Percentiles rank a stretch among this genome's conserved stretches.
phyloP scores from a whole-genome alignment of 73 alveolate species.

The Tetrahymena thermophila region DNA sequence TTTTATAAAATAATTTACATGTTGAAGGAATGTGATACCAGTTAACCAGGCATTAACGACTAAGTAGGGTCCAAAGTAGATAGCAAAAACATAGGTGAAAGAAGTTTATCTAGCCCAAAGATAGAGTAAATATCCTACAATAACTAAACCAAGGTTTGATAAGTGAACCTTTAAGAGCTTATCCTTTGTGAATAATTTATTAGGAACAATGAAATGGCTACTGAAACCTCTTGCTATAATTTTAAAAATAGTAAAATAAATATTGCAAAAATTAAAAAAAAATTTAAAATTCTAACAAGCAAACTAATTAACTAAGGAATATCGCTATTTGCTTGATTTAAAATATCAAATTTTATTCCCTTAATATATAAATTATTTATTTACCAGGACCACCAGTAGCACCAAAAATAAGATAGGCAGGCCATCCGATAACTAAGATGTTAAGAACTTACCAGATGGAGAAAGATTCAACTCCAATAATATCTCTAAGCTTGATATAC shows the following conservation, averaged over 20 bases:
- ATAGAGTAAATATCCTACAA: constrained; percentile 22
- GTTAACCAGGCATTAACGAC: constrained; percentile 37
- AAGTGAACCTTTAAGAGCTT: constrained; percentile 19
- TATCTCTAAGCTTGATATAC: constrained; percentile 26
- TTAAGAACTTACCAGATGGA: constrained; percentile 24
- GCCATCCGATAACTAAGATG: constrained; percentile 35
- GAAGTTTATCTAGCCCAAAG: constrained; percentile 26
- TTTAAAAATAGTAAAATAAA: not conserved
- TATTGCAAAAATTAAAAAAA: not conserved
- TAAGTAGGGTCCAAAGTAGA: constrained; percentile 35
- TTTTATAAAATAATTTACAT: not conserved
- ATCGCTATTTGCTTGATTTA: too few species aligned
- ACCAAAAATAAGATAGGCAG: constrained; percentile 28
- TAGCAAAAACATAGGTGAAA: constrained; percentile 37
- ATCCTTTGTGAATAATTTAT: constrained; percentile 28
- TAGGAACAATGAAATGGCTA: constrained; percentile 44
- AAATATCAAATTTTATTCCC: too few species aligned
- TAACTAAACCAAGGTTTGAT: constrained; percentile 17
- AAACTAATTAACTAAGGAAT: too few species aligned
- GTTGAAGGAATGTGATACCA: constrained; percentile 27
- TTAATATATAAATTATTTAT: too few species aligned
- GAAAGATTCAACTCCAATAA: constrained; percentile 40
- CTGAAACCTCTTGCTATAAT: constrained; percentile 38
- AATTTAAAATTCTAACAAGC: too few species aligned
- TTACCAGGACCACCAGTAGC: constrained; percentile 36